Percentiles rank a stretch among this genome's conserved stretches.
phyloP scores from a whole-genome alignment of 75 land plant genomes.

The Pinus tabuliformis region DNA sequence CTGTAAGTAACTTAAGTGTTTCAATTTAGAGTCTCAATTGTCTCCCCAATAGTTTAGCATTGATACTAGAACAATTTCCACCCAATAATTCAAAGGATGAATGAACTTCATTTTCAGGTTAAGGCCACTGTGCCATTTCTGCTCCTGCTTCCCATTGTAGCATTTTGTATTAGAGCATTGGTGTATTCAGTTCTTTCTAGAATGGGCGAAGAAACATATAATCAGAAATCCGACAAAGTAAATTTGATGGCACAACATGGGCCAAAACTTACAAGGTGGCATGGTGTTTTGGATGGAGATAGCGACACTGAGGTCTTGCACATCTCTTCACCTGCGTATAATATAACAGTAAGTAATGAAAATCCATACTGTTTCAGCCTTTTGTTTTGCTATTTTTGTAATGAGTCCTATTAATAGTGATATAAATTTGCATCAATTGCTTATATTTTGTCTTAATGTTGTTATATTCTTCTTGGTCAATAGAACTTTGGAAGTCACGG shows the following conservation, averaged over 20 bases:
- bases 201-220: slow-evolving; percentile 9
- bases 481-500: too few species aligned
- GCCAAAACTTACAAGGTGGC: slow-evolving; percentile 13
- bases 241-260: not conserved
- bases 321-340: not conserved
- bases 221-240: slow-evolving; percentile 3
- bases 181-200: not conserved
- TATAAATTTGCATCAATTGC: not conserved
- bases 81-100: not conserved
- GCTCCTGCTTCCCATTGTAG: slow-evolving; percentile 9
- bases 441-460: not conserved
- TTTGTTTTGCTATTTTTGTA: not conserved
- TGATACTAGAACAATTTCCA: slow-evolving; percentile 5
- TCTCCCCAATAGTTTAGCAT: not conserved
- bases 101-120: slow-evolving; percentile 7
- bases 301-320: not conserved
- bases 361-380: not conserved
- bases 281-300: slow-evolving; percentile 13
- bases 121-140: slow-evolving; percentile 10
- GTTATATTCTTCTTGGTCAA: not conserved
- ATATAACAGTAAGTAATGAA: not conserved
- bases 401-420: not conserved
- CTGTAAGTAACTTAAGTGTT: not conserved
- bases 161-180: not conserved
- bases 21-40: not conserved